These are phyloP conservation scores for Rhizopogon roseolus DNA, from an alignment of 768 basidiomycete species.

Conservation along the genomic window DNA sequence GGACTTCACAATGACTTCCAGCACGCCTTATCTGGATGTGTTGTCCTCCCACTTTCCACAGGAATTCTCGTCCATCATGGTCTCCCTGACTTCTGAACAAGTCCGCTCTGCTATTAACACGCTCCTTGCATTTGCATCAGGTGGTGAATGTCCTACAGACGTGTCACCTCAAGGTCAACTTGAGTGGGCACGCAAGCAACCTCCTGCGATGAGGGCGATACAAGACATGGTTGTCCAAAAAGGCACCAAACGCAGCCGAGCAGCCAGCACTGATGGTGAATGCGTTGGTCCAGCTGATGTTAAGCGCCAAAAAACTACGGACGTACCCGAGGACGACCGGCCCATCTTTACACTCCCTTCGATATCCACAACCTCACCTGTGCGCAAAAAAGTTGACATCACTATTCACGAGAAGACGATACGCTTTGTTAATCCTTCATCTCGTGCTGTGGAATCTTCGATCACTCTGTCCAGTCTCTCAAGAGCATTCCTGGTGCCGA, in stretches of 20 bases:
- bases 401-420: slow-evolving; percentile 48
- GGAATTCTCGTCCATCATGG: slow-evolving; percentile 2
- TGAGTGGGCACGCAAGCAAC: slow-evolving; percentile 22
- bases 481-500: slow-evolving; percentile 70
- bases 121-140: slow-evolving; percentile 25
- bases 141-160: slow-evolving; percentile 18
- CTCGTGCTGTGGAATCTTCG: slow-evolving; percentile 44
- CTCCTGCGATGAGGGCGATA: slow-evolving; percentile 18
- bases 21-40: slow-evolving; percentile 22
- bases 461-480: slow-evolving; percentile 45
- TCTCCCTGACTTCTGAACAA: slow-evolving; percentile 6
- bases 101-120: slow-evolving; percentile 14
- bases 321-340: slow-evolving; percentile 28
- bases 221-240: slow-evolving; percentile 6
- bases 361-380: slow-evolving; percentile 65
- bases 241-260: slow-evolving; percentile 20
- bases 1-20: background rate
- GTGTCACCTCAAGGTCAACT: slow-evolving; percentile 5
- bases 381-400: slow-evolving; percentile 74
- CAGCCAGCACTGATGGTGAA: slow-evolving; percentile 9
- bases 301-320: slow-evolving; percentile 16
- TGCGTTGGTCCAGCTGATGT: background rate
- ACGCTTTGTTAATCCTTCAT: slow-evolving; percentile 45
- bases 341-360: slow-evolving; percentile 57
- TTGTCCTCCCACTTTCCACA: slow-evolving; percentile 16